phyloP scores from a whole-genome alignment of 2,329 filamentous ascomycete species.

The Fusarium beomiforme region DNA sequence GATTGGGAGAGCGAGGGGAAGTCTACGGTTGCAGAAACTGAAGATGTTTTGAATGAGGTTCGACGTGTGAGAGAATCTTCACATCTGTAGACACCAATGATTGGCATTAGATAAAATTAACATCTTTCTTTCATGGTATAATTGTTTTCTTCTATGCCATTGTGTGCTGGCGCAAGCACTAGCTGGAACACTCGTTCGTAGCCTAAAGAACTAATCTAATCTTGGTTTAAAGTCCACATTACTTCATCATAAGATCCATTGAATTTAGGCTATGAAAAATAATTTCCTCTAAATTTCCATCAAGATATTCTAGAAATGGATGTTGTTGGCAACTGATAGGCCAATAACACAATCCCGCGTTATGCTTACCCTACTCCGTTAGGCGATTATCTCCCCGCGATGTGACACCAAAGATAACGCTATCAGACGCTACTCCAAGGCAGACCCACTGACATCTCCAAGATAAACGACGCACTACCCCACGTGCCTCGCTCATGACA shows the following conservation, averaged over 20 bases:
- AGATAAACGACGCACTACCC: slow-evolving; percentile 12
- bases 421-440: slow-evolving; percentile 8
- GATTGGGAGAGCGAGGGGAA: slow-evolving; percentile 49
- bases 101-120: not conserved
- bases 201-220: rapidly evolving
- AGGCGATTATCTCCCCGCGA: not conserved
- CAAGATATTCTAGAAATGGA: not conserved
- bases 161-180: too few relatives aligned
- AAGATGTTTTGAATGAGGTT: not conserved
- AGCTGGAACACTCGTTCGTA: too few relatives aligned
- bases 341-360: rapidly evolving
- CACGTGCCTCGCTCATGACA: not conserved
- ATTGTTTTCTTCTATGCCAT: too few relatives aligned
- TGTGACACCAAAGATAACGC: not conserved
- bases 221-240: not conserved
- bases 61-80: not conserved
- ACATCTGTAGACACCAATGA: not conserved
- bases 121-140: rapidly evolving
- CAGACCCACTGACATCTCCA: slow-evolving; percentile 4
- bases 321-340: not conserved
- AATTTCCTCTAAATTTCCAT: too few relatives aligned
- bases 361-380: rapidly evolving
- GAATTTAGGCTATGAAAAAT: too few relatives aligned
- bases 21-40: not conserved
- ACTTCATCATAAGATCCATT: too few relatives aligned